These are phyloP conservation scores for Cynara cardunculus DNA, from an alignment of 129 eudicot species.

Conservation along the genomic window DNA sequence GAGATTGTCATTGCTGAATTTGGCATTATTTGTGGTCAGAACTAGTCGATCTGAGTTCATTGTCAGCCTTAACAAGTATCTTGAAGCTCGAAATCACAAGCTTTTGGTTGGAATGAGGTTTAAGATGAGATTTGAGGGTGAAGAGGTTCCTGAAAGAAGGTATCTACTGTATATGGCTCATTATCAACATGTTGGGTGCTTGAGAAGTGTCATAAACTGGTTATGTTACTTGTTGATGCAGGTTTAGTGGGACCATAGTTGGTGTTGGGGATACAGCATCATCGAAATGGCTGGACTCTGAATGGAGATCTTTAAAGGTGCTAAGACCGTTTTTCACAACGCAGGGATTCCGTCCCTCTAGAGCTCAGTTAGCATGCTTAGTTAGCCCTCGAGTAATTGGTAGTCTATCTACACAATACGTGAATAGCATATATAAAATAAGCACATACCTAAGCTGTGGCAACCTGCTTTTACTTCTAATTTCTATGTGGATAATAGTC, in stretches of 20 bases:
- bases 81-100: constrained; percentile 67
- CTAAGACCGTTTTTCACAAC: neutral
- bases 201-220: neutral
- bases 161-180: constrained; percentile 23
- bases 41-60: constrained; percentile 84
- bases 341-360: neutral
- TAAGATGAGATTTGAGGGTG: constrained; percentile 90
- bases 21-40: constrained; percentile 41
- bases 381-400: no score
- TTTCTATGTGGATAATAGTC: no score
- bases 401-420: no score
- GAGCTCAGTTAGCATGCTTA: no score
- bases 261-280: constrained; percentile 71
- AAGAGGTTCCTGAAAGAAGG: constrained; percentile 94
- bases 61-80: constrained; percentile 83
- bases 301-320: constrained; percentile 97
- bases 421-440: no score
- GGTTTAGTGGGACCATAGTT: constrained; percentile 96
- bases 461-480: neutral
- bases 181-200: constrained; percentile 8
- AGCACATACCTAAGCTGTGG: no score
- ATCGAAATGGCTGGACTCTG: constrained; percentile 84
- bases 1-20: constrained; percentile 12
- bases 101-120: constrained; percentile 93
- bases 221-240: constrained; percentile 29